Evolutionary conservation across 1,284 basidiomycete species (phyloP).

Genomic region (Fistulinella cinereoalba): DNA sequence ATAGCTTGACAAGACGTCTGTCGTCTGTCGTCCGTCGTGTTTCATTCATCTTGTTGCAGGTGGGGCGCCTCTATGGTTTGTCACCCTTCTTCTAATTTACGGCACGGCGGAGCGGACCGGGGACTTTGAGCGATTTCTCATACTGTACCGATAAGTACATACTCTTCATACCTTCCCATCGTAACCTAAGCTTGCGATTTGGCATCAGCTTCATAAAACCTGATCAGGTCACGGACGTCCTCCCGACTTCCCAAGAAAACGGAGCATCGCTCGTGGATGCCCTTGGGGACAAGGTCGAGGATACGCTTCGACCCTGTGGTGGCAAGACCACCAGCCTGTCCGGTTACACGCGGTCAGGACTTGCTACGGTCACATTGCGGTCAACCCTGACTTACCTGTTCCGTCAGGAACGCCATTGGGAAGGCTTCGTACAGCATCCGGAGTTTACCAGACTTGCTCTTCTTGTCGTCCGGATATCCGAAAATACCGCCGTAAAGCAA

Average conservation of each 20-base stretch:
- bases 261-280: conserved; percentile 90
- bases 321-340: conserved; percentile 90
- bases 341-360: conserved; percentile 2
- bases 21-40: neutral
- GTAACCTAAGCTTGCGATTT: conserved; percentile 13
- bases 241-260: conserved; percentile 95
- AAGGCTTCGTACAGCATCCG: conserved; percentile 97
- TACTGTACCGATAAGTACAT: conserved; percentile 7
- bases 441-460: conserved; percentile 94
- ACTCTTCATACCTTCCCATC: neutral
- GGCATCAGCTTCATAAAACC: conserved; percentile 59
- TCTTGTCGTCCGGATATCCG: conserved; percentile 97
- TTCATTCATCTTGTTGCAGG: neutral
- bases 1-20: neutral
- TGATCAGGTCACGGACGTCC: conserved; percentile 88
- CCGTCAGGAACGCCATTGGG: conserved; percentile 97
- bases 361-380: neutral
- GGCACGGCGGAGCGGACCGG: too few relatives aligned
- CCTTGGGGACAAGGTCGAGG: conserved; percentile 86
- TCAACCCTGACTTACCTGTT: conserved; percentile 67
- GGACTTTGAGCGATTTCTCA: neutral
- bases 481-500: conserved; percentile 98
- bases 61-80: neutral
- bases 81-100: neutral
- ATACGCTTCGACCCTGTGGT: conserved; percentile 93